Base-by-base conservation (phyloP, 805 yeast species). In the Wickerhamomyces canadensis region DNA sequence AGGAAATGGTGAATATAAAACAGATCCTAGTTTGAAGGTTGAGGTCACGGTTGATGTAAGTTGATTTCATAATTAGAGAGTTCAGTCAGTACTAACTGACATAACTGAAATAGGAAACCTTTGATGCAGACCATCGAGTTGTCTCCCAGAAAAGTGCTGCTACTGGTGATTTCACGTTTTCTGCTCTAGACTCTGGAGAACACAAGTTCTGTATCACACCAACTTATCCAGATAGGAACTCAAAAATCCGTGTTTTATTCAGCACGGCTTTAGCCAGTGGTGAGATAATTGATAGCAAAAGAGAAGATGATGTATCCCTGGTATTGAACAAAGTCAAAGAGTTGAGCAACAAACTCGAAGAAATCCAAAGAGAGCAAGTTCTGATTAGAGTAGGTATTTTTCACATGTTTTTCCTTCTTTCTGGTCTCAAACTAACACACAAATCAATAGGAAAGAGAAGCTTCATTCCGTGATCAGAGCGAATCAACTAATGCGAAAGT, bases 121-220 rank as follows among this genome's bases (percentile, higher is more conserved):
- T 89, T 52, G 95, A 87, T 62, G 78, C 80, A 55, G 75, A 84
- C 60, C 91, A 89, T 60, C 69, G 80, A 41, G 95, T 87, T 19
- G 80, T 79, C 26, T 60, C 69, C 42, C 95, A 86, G 58, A 76
- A 69, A 52, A 76, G 79, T 19, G 47, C 70, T 3, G 64, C 84
- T 11, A 61, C 58, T 27, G 84, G 87, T 13, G 80, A 80, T 43
- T 84, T 86, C 60, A 72, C 88, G 22, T 88, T 85, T 67, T 81
- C 89, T 11, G 84, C 96, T 1, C 64, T 78, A 32, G 95, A 84
- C 37, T 67, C 81, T 10, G 96, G 96, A 27, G 94, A 84, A 57
- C 96, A 88, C 67, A 71, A 72, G 51, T 71, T 89, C 51, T 88
- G 97, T 63, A 65, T 88, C 59, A 78, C 78, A 28, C 78, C 78